Percentiles rank a stretch among this genome's conserved stretches.
phyloP scores from a whole-genome alignment of 169 alveolate genomes.

The Prorocentrum cordatum region DNA sequence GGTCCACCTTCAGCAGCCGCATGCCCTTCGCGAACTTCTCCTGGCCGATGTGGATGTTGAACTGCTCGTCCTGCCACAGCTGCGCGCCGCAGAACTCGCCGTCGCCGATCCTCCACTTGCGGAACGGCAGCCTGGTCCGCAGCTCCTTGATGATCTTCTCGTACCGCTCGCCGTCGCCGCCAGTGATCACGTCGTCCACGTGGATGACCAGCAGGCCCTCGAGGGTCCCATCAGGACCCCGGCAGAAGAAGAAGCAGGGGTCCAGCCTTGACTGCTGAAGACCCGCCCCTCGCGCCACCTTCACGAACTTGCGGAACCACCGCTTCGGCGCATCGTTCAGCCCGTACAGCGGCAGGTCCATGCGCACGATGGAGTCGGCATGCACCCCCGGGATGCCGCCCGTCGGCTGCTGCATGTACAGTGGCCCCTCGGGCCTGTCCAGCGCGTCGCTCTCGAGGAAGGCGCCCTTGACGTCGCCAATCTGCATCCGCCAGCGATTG shows the following conservation, averaged over 20 bases:
- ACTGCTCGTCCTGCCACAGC: background rate
- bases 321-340: background rate
- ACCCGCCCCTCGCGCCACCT: background rate
- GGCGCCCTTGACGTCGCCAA: conserved; percentile 8
- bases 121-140: background rate
- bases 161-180: background rate
- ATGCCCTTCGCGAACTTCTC: no score
- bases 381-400: background rate
- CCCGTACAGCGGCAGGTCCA: background rate
- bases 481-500: background rate
- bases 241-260: background rate
- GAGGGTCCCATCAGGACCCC: background rate
- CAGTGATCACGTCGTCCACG: background rate
- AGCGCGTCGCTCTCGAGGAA: background rate
- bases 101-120: conserved; percentile 1
- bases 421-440: background rate
- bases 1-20: no score
- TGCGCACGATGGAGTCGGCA: background rate
- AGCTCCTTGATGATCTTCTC: background rate
- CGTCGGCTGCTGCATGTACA: background rate
- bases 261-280: background rate
- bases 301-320: background rate
- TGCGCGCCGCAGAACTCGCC: conserved; percentile 8
- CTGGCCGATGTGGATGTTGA: no score
- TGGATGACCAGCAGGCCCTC: background rate